Conservation (phyloP, 83 land plant genomes). For the Picea abies region DNA sequence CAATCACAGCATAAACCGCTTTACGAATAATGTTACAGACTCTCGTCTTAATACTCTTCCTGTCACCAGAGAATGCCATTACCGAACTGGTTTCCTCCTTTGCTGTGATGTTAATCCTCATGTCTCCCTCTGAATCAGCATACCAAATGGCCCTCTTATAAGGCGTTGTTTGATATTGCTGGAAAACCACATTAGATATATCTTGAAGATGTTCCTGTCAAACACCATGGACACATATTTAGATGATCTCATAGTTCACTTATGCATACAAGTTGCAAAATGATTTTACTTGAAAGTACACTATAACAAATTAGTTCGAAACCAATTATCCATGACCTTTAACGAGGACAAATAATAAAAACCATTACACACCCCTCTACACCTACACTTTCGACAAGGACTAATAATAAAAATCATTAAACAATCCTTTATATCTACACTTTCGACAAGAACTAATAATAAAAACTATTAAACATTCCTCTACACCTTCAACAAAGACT, state of each 20-base stretch:
- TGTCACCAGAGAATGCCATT: not conserved
- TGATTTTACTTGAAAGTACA: not conserved
- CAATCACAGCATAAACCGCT: not conserved
- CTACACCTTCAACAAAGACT: too few species aligned
- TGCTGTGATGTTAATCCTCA: not conserved
- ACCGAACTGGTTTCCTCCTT: not conserved
- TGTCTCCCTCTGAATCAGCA: not conserved
- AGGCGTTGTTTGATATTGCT: not conserved
- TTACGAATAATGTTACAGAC: not conserved
- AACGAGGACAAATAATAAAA: too few species aligned
- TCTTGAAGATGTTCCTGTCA: not conserved
- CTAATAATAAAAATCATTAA: too few species aligned
- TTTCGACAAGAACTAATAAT: too few species aligned
- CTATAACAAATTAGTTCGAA: too few species aligned
- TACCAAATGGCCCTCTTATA: not conserved
- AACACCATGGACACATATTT: not conserved
- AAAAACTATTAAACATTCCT: too few species aligned
- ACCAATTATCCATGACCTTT: too few species aligned
- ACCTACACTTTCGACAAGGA: too few species aligned
- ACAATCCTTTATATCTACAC: too few species aligned
- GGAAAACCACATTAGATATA: not conserved
- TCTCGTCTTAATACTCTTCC: not conserved
- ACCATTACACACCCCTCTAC: too few species aligned
- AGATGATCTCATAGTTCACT: not conserved
- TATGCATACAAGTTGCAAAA: not conserved